Evolutionary conservation across 2,329 filamentous ascomycete genomes (phyloP), one percentile per base, ranked within the genome.

Genomic region (Sordariomycetes sp.): DNA sequence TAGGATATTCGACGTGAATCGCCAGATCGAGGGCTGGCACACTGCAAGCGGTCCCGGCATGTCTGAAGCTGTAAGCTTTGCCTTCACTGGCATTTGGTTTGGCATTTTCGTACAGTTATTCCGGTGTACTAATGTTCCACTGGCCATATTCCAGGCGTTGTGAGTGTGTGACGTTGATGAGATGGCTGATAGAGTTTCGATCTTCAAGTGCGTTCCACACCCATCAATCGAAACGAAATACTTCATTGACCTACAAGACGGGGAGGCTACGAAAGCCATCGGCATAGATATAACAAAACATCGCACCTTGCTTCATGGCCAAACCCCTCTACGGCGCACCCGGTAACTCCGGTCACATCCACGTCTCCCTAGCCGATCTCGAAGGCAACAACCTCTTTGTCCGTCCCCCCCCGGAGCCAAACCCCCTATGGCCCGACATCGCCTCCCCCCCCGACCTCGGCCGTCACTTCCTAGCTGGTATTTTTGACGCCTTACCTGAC

Each of bases 281-380:
- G 89, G 89, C 51, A 87, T 84, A 58, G 87, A 89, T 84, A 58
- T 87, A 89, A 66, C 89, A 90, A 68, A 90, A 89, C 62, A 95
- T 99, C 67, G 96, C 90, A 0, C 94, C 94, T 0, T 95, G 89
- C 71, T 99, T 99, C 76, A 99, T 99, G 94, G 94, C 94, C 17
- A 99, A 99, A 72, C 94, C 94, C 2, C 85, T 87, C 62, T 81
- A 95, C 65, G 91, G 91, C 0, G 76, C 97, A 0, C 94, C 94
- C 0, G 94, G 94, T 53, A 97, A 96, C 74, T 94, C 87, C 61
- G 94, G 94, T 1, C 94, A 99, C 69, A 92, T 96, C 78, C 94
- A 99, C 69, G 78, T 97, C 60, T 97, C 92, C 1, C 76, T 99
- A 10, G 85, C 92, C 20, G 88, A 92, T 66, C 78, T 80, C 62